A percentile compares a stretch with the other conserved stretches of the same genome.
Conservation (phyloP, 192 early-diverging fungal species). For the Ambispora gerdemannii region DNA sequence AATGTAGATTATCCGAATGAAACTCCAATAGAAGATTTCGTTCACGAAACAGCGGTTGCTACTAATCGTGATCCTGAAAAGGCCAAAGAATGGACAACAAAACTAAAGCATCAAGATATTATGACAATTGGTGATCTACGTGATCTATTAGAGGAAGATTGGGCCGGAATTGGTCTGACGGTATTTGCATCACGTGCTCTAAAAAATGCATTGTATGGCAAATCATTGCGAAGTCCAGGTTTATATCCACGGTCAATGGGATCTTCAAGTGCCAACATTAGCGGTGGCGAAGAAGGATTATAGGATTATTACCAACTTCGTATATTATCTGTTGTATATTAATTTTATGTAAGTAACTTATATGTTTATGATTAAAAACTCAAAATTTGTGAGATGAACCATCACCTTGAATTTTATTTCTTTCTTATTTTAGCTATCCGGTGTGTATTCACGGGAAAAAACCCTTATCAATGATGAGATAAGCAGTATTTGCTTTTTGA, state of each 20-base stretch:
- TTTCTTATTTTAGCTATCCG: no score
- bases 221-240: constrained; percentile 30
- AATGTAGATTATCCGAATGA: constrained; percentile 54
- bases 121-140: constrained; percentile 77
- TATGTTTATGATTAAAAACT: no score
- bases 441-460: no score
- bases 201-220: constrained; percentile 53
- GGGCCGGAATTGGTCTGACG: constrained; percentile 59
- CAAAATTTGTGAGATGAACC: no score
- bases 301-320: no score
- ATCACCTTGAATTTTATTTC: no score
- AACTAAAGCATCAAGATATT: constrained; percentile 69
- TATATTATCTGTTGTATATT: no score
- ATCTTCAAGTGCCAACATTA: constrained; percentile 5
- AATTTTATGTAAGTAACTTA: no score
- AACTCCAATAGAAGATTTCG: constrained; percentile 65
- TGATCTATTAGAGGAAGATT: constrained; percentile 71
- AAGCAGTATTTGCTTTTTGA: no score
- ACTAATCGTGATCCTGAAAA: constrained; percentile 68
- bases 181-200: constrained; percentile 55
- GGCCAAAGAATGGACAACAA: constrained; percentile 65
- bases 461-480: no score
- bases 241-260: background rate
- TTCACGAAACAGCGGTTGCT: constrained; percentile 62
- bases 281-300: constrained; percentile 22